These are phyloP conservation scores for Ophiostoma piceae DNA, from an alignment of 2,329 filamentous ascomycete species.

Conservation along the genomic window DNA sequence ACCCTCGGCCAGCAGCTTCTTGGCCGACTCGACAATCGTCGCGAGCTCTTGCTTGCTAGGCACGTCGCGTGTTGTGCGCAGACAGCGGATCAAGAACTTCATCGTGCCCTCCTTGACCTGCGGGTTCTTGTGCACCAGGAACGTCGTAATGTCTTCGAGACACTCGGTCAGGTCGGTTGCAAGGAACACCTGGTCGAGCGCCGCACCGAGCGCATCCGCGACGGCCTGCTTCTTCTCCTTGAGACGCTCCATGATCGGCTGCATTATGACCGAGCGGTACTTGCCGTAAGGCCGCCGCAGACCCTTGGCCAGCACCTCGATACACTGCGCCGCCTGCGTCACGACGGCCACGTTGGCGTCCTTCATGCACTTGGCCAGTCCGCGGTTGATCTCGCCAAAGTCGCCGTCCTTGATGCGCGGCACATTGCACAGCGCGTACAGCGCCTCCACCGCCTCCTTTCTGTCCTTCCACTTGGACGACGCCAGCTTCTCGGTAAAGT, in stretches of 20 bases:
- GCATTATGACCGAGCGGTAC: conserved; percentile 74
- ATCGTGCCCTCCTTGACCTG: conserved; percentile 95
- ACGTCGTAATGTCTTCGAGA: conserved; percentile 83
- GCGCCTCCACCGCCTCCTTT: conserved; percentile 84
- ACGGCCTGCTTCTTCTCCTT: conserved; percentile 96
- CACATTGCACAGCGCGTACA: conserved; percentile 71
- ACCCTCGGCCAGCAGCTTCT: conserved; percentile 85
- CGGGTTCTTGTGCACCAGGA: conserved; percentile 88
- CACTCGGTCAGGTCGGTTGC: conserved; percentile 74
- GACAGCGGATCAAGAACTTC: conserved; percentile 83
- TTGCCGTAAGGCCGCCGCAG: conserved; percentile 71
- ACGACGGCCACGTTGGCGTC: conserved; percentile 96
- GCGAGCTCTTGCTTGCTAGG: conserved; percentile 80
- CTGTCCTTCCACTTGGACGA: conserved; percentile 98
- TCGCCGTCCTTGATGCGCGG: conserved; percentile 87
- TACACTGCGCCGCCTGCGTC: conserved; percentile 85
- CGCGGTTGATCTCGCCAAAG: conserved; percentile 77
- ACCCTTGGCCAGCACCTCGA: conserved; percentile 83
- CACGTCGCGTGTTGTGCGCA: conserved; percentile 76
- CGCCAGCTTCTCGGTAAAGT: conserved; percentile 75
- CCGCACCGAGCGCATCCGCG: conserved; percentile 78
- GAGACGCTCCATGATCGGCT: conserved; percentile 86
- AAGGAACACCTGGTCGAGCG: conserved; percentile 65
- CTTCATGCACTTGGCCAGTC: conserved; percentile 94
- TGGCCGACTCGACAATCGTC: conserved; percentile 78